A percentile compares a stretch with the other conserved stretches of the same genome.
These are phyloP conservation scores for Lachnellula hyalina DNA, from an alignment of 2,329 filamentous ascomycete genomes.

Conservation along the genomic window DNA sequence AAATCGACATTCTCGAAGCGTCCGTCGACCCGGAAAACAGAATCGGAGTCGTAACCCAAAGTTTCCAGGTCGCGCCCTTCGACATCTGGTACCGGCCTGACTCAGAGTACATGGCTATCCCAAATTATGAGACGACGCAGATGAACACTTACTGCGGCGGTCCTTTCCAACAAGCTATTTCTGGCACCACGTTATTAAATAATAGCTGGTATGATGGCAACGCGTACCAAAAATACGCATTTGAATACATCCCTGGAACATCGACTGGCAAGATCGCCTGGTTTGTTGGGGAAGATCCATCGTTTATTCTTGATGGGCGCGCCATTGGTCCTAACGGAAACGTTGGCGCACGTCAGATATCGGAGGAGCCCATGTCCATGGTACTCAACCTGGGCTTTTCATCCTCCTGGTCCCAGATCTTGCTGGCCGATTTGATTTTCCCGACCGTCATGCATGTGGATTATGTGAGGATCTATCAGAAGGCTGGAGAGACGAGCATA, in stretches of 20 bases:
- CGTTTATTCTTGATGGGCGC: constrained; percentile 46
- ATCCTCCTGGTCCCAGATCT: constrained; percentile 43
- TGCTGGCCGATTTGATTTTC: constrained; percentile 40
- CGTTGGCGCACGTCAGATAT: constrained; percentile 41
- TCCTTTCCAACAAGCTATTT: constrained; percentile 50
- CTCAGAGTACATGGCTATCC: constrained; percentile 46
- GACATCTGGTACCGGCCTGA: constrained; percentile 46
- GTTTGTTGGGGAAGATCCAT: constrained; percentile 46
- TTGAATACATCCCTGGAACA: constrained; percentile 48
- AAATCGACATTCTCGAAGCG: constrained; percentile 67
- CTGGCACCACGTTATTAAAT: constrained; percentile 49
- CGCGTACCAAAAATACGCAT: constrained; percentile 49
- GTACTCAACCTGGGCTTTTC: constrained; percentile 49
- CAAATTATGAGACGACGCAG: constrained; percentile 41
- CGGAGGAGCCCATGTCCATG: constrained; percentile 49
- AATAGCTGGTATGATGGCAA: constrained; percentile 50
- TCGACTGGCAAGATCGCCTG: constrained; percentile 41
- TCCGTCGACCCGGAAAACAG: constrained; percentile 35
- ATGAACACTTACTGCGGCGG: constrained; percentile 50
- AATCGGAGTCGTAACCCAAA: constrained; percentile 35
- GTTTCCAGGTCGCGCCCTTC: constrained; percentile 35
- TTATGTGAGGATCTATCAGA: constrained; percentile 51
- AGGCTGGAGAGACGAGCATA: constrained; percentile 40
- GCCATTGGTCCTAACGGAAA: constrained; percentile 51
- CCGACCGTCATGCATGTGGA: constrained; percentile 49